phyloP scores from a whole-genome alignment of 1,139 yeast genomes.

The Zhuliangozyma parablackwelliae region DNA sequence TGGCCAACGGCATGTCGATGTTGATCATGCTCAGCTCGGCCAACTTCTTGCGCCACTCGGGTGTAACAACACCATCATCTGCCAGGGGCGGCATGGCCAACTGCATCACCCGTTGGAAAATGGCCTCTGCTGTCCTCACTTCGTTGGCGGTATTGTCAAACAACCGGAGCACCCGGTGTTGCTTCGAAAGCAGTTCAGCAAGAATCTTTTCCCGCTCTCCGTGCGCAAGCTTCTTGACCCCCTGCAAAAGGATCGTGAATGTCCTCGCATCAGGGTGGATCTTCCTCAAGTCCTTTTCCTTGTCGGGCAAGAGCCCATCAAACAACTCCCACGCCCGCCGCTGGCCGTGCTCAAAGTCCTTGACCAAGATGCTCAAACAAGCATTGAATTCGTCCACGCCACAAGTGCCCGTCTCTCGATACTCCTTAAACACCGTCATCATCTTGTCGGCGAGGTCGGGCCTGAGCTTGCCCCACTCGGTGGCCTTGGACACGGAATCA shows the following conservation, averaged over 20 bases:
- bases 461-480: constrained; percentile 31
- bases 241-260: constrained; percentile 38
- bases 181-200: constrained; percentile 11
- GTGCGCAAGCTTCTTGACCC: constrained; percentile 24
- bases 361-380: constrained; percentile 31
- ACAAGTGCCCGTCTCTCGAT: constrained; percentile 4
- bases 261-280: constrained; percentile 34
- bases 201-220: constrained; percentile 15
- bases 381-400: constrained; percentile 26
- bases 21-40: constrained; percentile 1
- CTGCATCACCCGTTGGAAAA: constrained; percentile 23
- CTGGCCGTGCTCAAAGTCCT: constrained; percentile 31
- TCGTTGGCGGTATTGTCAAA: constrained; percentile 27
- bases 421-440: constrained; percentile 18
- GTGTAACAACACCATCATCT: constrained; percentile 6
- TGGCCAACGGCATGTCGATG: constrained; percentile 19
- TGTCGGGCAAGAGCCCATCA: constrained; percentile 22
- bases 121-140: constrained; percentile 23
- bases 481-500: constrained; percentile 48
- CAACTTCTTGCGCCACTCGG: neutral
- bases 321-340: constrained; percentile 38
- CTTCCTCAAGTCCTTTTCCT: constrained; percentile 10
- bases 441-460: constrained; percentile 19
- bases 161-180: constrained; percentile 19
- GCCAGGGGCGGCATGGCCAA: constrained; percentile 26